Base-by-base conservation (phyloP, 768 basidiomycete genomes). In the Cystofilobasidium capitatum region DNA sequence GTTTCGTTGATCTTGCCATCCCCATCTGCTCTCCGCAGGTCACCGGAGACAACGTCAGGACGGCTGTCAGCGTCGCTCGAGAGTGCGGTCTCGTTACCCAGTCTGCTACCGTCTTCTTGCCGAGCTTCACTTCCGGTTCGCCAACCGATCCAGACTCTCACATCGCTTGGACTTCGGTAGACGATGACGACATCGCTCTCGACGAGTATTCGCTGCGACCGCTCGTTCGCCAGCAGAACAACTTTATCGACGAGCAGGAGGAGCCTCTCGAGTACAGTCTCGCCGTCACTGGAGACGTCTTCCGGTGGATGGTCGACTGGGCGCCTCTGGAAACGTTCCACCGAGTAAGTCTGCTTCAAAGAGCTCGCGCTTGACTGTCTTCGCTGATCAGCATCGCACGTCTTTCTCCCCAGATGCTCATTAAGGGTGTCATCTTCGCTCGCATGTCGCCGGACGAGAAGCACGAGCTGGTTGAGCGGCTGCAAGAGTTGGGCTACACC, bases 361-460 rank as follows among this genome's bases (percentile, higher is more conserved):
- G n/a, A 26, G 29, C 47, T 47, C 10, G 7, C n/a, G n/a, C n/a
- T n/a, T 4, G 16, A 26, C 29, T 3, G 1, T 31, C 17, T n/a
- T 8, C 2, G 40, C 40, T 31, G 62, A 51, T 10, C 33, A 3
- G 1, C 24, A 20, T 26, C 12, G 6, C n/a, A 45, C 58, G 2
- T 39, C 20, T 14, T 17, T 13, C 40, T 14, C 26, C 12, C 6
- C 64, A 97, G 94, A 96, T 99, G 91, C 85, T 99, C 24, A 88
- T 97, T 37, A 94, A 94, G 77, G 85, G 93, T 1, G 90, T 96
- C 75, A 86, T 98, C 55, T 99, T 92, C 76, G 93, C 96, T 12
- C 85, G 96, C 29, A 98, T 99, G 96, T 99, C 96, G 12, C 96
- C 96, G 0, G 96, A 98, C 75, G 96, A 98, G 80, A 99, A 99